phyloP scores from a whole-genome alignment of 139 green algal genomes.

The Desmodesmus armatus region DNA sequence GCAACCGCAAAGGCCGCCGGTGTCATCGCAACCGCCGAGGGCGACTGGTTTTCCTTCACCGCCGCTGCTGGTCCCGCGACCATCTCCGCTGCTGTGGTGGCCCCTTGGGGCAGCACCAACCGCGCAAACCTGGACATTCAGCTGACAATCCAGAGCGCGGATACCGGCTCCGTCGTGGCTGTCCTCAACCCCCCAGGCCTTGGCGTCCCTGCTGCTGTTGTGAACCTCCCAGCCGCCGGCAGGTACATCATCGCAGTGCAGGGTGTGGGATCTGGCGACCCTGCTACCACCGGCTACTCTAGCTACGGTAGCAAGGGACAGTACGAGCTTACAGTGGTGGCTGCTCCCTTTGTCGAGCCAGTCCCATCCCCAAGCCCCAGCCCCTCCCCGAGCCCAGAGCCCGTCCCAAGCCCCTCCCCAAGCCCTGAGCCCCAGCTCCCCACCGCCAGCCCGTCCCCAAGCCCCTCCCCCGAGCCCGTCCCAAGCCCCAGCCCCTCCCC shows the following conservation, averaged over 20 bases:
- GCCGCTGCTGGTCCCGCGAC: background rate
- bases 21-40: background rate
- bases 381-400: too few species aligned
- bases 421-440: too few species aligned
- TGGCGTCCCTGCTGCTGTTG: background rate
- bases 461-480: too few species aligned
- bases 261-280: background rate
- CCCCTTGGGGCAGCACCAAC: background rate
- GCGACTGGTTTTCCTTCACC: background rate
- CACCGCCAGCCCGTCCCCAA: too few species aligned
- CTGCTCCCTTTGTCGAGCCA: too few species aligned
- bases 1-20: background rate
- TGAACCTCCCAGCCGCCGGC: background rate
- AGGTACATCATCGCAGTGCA: background rate
- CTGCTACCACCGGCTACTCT: background rate
- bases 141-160: background rate
- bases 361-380: too few species aligned
- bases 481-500: too few species aligned
- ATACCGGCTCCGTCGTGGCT: background rate
- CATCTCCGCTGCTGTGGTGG: background rate
- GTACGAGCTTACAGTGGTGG: background rate
- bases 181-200: background rate
- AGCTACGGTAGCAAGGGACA: background rate
- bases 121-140: background rate
- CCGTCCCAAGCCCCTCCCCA: too few species aligned